Evolutionary conservation across 306 rosid genomes (phyloP), one percentile per base, ranked within the genome.

Genomic region (Canavalia gladiata): DNA sequence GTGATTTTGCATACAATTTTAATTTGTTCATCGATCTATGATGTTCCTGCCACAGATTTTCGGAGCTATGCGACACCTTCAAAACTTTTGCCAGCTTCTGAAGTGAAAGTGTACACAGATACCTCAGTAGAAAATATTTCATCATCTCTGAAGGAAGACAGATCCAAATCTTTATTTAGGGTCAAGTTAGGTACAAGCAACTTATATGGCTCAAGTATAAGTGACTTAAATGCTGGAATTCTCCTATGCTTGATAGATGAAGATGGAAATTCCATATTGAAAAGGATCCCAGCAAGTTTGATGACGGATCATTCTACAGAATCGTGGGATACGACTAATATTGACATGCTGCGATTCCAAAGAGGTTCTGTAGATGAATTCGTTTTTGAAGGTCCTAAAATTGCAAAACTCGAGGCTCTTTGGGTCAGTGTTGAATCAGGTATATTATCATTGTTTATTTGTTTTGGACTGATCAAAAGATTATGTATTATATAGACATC

Each of bases 361-460:
- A 89, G 92, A 72, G 94, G 92, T 77, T 93, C 91, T 63, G 77
- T 82, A 30, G 95, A 91, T 81, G 96, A 89, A 63, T 95, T 93
- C 84, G 55, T 80, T 84, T 91, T 95, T 74, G 82, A 84, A 81
- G 97, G 98, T 62, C 98, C 98, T 39, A 88, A 90, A 71, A 62
- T 90, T 13, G 86, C 89, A 75, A 85, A 77, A 72, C 39, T 91
- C 31, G 76, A 83, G 45, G 98, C 99, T 57, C 75, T 95, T 69
- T 95, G 99, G 98, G 83, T 93, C 8, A 74, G 98, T 57, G 86
- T 95, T 80, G 99, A 95, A 64, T 93, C 98, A 80, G 99, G 98
- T 95, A 85, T 76, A 81, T 80, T 66, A 62, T 64, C 72, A 8
- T 64, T 75, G 51, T 64, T 57, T 62, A 57, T 78, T 74, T 72